Base-by-base conservation (phyloP, 805 yeast genomes). In the Zygotorulaspora florentina region DNA sequence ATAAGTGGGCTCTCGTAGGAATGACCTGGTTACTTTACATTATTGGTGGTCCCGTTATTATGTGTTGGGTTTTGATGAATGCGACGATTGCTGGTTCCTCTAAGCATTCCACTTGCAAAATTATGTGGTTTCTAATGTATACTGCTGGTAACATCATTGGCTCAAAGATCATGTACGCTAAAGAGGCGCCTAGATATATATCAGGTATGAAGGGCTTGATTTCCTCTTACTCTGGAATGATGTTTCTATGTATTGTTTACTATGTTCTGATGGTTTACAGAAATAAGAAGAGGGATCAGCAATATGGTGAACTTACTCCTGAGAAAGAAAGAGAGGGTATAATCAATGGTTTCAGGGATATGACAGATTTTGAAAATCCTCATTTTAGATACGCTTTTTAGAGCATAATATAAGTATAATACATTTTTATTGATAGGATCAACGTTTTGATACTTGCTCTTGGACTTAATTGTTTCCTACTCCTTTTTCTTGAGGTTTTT, bases 201-300 rank as follows among this genome's bases (percentile, higher is more conserved):
- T 41, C 54, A 2, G 57, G 57, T 40, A 53, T 51, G 53, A 53
- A 51, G 46, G 57, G 57, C n/a, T 27, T 53, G 40, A 53, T 53
- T 17, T 35, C 52, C 8, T 53, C 55, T 3, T 53, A 53, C 33
- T 48, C 43, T n/a, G 48, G 55, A 13, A 53, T 53, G 55, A 51
- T 53, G 55, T 49, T 51, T 40, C 39, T 53, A 26, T 41, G 51
- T 34, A 47, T 53, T 17, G 47, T 51, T 3, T 53, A 53, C 39
- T 45, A 43, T 37, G 33, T 26, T 16, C 10, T 53, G 47, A 53
- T 53, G 57, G 31, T 38, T 33, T 43, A 43, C 49, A 51, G 57
- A 33, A 53, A 53, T 51, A 47, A 31, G 20, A 37, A 41, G 36
- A 51, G 57, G 35, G 48, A 53, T 39, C 16, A 27, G 16, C 41